These are phyloP conservation scores for Aspergillus pseudotamarii DNA, from an alignment of 2,329 filamentous ascomycete genomes.

Conservation along the genomic window DNA sequence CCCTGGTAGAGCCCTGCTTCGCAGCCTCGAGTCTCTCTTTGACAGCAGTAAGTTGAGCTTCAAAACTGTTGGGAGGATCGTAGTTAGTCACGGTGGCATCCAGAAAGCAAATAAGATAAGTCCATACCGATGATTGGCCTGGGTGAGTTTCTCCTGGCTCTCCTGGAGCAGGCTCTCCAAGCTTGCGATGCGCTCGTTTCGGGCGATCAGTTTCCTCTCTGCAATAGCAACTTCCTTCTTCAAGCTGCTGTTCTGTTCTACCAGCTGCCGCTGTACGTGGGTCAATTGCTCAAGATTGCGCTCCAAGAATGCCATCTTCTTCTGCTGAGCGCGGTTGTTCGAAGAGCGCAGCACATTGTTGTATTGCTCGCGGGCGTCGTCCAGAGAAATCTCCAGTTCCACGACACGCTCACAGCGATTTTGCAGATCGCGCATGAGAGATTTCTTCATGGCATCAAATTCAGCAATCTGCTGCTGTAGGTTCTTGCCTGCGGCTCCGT, in stretches of 20 bases:
- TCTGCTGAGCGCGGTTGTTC: slow-evolving; percentile 98
- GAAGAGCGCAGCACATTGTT: slow-evolving; percentile 96
- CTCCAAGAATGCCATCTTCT: slow-evolving; percentile 99
- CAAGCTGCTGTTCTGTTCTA: slow-evolving; percentile 93
- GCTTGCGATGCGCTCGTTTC: slow-evolving; percentile 95
- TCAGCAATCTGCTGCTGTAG: slow-evolving; percentile 97
- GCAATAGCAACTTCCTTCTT: slow-evolving; percentile 99
- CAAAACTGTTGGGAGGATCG: slow-evolving; percentile 67
- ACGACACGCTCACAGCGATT: slow-evolving; percentile 98
- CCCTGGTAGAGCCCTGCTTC: slow-evolving; percentile 87
- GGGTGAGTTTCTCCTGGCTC: slow-evolving; percentile 96
- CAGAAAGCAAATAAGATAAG: slow-evolving; percentile 12
- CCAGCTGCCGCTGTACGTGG: slow-evolving; percentile 93
- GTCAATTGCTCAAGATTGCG: slow-evolving; percentile 97
- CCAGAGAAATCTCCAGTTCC: slow-evolving; percentile 94
- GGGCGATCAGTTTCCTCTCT: slow-evolving; percentile 92
- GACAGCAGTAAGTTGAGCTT: slow-evolving; percentile 92
- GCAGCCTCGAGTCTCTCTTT: slow-evolving; percentile 97
- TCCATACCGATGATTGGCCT: slow-evolving; percentile 92
- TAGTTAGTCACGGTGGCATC: slow-evolving; percentile 10
- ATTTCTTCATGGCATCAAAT: slow-evolving; percentile 99
- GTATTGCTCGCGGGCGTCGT: slow-evolving; percentile 97
- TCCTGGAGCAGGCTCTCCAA: slow-evolving; percentile 91
- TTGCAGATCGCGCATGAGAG: slow-evolving; percentile 95
- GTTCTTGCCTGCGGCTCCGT: slow-evolving; percentile 70